Percentiles rank a stretch among this genome's conserved stretches.
phyloP scores from a whole-genome alignment of 106 monocot genomes.

The Xerophyta viscosa region DNA sequence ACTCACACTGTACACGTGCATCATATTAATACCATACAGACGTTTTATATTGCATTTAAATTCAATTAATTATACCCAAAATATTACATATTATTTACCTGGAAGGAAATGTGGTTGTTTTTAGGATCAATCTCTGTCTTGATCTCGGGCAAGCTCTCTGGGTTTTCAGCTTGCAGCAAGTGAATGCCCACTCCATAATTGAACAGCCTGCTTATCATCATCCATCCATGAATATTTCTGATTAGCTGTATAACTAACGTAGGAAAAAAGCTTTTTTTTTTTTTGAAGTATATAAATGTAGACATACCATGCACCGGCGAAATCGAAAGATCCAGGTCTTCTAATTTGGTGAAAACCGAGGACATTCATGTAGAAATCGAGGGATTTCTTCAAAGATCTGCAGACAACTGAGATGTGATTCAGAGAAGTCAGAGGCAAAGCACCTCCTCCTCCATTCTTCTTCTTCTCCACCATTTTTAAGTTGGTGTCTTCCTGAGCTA shows the following conservation, averaged over 20 bases:
- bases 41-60: too few relatives aligned
- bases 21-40: too few relatives aligned
- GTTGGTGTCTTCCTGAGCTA: too few relatives aligned
- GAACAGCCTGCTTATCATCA: constrained; percentile 67
- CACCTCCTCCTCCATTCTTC: constrained; percentile 3
- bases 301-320: constrained; percentile 25
- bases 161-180: constrained; percentile 57
- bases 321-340: constrained; percentile 21
- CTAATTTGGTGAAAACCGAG: constrained; percentile 28
- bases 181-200: constrained; percentile 93
- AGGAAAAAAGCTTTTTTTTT: too few relatives aligned
- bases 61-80: too few relatives aligned
- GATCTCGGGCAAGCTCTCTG: constrained; percentile 33
- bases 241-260: too few relatives aligned
- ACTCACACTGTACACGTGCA: constrained; percentile 88
- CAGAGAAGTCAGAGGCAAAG: constrained; percentile 20
- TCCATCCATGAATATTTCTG: too few relatives aligned
- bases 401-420: constrained; percentile 28
- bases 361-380: constrained; percentile 27
- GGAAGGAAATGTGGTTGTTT: constrained; percentile 88
- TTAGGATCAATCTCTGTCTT: constrained; percentile 67
- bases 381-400: constrained; percentile 11
- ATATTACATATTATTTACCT: too few relatives aligned
- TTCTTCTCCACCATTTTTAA: not conserved
- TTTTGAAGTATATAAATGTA: too few relatives aligned